phyloP scores from a whole-genome alignment of 257 asterid genomes.

The Nicotiana otophora region DNA sequence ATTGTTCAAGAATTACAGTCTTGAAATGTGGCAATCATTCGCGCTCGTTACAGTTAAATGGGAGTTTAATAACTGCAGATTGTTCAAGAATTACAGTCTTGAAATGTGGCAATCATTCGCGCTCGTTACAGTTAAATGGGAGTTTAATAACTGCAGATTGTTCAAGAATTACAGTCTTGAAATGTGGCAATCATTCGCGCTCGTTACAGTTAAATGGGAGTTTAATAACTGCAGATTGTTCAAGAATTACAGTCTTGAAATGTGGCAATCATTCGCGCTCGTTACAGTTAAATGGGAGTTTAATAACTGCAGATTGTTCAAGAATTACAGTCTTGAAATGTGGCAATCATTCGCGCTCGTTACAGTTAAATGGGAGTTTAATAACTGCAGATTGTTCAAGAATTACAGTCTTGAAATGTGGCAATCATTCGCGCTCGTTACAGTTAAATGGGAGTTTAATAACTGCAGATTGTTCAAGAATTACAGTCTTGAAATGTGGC shows the following conservation, averaged over 20 bases:
- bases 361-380: not conserved
- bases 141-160: too few relatives aligned
- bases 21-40: too few relatives aligned
- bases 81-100: not conserved
- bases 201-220: not conserved
- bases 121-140: slow-evolving; percentile 3
- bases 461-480: too few relatives aligned
- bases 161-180: too few relatives aligned
- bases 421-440: not conserved
- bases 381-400: slow-evolving; percentile 1
- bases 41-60: too few relatives aligned
- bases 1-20: too few relatives aligned
- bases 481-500: too few relatives aligned
- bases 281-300: slow-evolving; percentile 9
- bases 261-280: not conserved
- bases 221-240: slow-evolving; percentile 1
- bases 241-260: not conserved
- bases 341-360: too few relatives aligned
- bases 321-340: too few relatives aligned
- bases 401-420: not conserved
- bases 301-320: too few relatives aligned
- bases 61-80: not conserved
- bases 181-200: too few relatives aligned
- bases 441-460: slow-evolving; percentile 3
- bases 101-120: not conserved